These are phyloP conservation scores for Nepenthes mirabilis DNA, from an alignment of 148 eudicot genomes.

Conservation along the genomic window DNA sequence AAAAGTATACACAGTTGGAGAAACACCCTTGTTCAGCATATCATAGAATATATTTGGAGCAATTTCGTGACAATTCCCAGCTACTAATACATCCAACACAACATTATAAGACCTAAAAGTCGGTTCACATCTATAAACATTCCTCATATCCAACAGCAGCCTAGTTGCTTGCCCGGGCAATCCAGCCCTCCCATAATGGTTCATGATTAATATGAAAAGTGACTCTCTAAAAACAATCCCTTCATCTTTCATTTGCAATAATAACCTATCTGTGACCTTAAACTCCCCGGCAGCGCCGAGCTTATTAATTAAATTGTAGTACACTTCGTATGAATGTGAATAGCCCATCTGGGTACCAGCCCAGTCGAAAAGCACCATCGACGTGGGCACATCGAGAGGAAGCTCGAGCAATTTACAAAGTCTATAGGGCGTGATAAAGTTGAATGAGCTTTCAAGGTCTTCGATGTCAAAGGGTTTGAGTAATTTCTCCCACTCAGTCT, in stretches of 20 bases:
- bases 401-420: slow-evolving; percentile 62
- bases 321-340: slow-evolving; percentile 68
- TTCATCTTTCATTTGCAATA: slow-evolving; percentile 80
- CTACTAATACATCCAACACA: slow-evolving; percentile 64
- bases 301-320: slow-evolving; percentile 58
- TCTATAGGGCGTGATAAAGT: slow-evolving; percentile 55
- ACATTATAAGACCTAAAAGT: slow-evolving; percentile 69
- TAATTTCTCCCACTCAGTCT: slow-evolving; percentile 70
- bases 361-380: slow-evolving; percentile 64
- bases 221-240: slow-evolving; percentile 50
- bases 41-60: slow-evolving; percentile 75
- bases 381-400: slow-evolving; percentile 70
- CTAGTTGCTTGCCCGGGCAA: slow-evolving; percentile 90
- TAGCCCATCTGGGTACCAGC: slow-evolving; percentile 69
- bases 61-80: slow-evolving; percentile 59
- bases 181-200: slow-evolving; percentile 57
- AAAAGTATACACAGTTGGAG: slow-evolving; percentile 74
- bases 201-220: slow-evolving; percentile 72
- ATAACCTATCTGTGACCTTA: slow-evolving; percentile 56
- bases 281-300: slow-evolving; percentile 52
- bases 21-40: slow-evolving; percentile 67
- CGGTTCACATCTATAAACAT: slow-evolving; percentile 44
- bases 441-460: slow-evolving; percentile 52
- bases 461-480: slow-evolving; percentile 77
- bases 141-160: slow-evolving; percentile 84